A percentile compares a stretch with the other conserved stretches of the same genome.
Conservation (phyloP, 2,329 filamentous ascomycete species). For the Diaporthe sp. region DNA sequence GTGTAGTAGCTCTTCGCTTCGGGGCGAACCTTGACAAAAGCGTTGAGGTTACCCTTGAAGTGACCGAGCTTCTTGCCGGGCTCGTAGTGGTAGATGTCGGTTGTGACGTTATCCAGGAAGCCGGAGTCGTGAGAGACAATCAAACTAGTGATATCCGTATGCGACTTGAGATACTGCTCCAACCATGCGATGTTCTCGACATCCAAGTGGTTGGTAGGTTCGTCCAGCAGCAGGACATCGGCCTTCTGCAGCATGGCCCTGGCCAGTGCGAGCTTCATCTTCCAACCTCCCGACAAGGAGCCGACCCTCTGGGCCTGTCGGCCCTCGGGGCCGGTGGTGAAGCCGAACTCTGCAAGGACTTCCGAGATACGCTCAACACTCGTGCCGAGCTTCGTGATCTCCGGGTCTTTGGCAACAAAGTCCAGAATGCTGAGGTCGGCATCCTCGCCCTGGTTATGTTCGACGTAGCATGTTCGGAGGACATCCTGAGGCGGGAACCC, state of each 20-base stretch:
- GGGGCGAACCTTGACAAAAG: conserved; percentile 88
- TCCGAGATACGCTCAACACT: conserved; percentile 78
- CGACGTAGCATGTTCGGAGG: conserved; percentile 95
- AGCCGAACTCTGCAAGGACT: conserved; percentile 92
- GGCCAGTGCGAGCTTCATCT: conserved; percentile 98
- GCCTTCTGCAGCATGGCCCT: conserved; percentile 96
- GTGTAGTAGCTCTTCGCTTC: conserved; percentile 99
- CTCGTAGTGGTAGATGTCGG: conserved; percentile 99
- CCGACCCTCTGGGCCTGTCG: conserved; percentile 91
- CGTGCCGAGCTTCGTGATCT: conserved; percentile 78
- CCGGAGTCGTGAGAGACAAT: conserved; percentile 99
- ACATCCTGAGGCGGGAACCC: conserved; percentile 94
- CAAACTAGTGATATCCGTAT: conserved; percentile 95
- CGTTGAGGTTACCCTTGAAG: conserved; percentile 84
- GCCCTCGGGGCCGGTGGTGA: conserved; percentile 89
- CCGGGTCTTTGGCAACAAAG: conserved; percentile 90
- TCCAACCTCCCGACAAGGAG: conserved; percentile 97
- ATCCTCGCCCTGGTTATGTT: conserved; percentile 99
- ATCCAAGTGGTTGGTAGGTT: conserved; percentile 98
- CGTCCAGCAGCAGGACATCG: conserved; percentile 96
- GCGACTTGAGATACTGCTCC: conserved; percentile 93
- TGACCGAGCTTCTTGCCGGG: conserved; percentile 90
- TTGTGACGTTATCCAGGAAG: conserved; percentile 97
- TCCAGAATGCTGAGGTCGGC: conserved; percentile 96
- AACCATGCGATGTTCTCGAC: conserved; percentile 97